Evolutionary conservation across 1,284 basidiomycete species (phyloP).

Genomic region (Termitomyces sp.): DNA sequence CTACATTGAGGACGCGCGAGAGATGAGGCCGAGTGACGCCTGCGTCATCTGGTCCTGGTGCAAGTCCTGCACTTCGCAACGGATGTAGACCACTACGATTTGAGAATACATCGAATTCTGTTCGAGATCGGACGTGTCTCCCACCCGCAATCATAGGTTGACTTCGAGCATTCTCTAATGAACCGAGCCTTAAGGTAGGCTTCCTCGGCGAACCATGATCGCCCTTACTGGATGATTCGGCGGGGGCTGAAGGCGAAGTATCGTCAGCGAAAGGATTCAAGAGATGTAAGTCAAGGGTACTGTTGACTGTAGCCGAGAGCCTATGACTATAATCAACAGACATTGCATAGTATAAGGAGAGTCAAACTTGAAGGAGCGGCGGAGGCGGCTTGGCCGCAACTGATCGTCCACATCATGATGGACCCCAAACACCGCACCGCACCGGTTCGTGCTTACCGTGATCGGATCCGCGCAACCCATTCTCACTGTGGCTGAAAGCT

Average conservation of each 20-base stretch:
- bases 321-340: constrained; percentile 12
- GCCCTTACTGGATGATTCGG: constrained; percentile 12
- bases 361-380: background rate
- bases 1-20: constrained; percentile 34
- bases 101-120: constrained; percentile 17
- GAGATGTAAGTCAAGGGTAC: constrained; percentile 15
- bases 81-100: constrained; percentile 21
- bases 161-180: constrained; percentile 6
- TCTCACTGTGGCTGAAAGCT: background rate
- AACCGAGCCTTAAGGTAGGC: constrained; percentile 2
- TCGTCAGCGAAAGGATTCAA: constrained; percentile 31
- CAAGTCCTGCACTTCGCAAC: constrained; percentile 30
- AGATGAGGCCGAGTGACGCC: constrained; percentile 42
- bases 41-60: constrained; percentile 29
- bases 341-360: constrained; percentile 12
- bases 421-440: constrained; percentile 14
- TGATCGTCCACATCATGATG: constrained; percentile 2
- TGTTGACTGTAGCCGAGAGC: constrained; percentile 7
- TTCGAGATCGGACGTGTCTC: constrained; percentile 26
- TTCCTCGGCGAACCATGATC: constrained; percentile 16
- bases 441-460: too few relatives aligned
- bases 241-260: constrained; percentile 17
- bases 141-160: constrained; percentile 6
- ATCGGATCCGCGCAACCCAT: too few relatives aligned
- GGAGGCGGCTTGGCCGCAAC: background rate